These are phyloP conservation scores for Balakata baccata DNA, from an alignment of 345 rosid species.

Conservation along the genomic window DNA sequence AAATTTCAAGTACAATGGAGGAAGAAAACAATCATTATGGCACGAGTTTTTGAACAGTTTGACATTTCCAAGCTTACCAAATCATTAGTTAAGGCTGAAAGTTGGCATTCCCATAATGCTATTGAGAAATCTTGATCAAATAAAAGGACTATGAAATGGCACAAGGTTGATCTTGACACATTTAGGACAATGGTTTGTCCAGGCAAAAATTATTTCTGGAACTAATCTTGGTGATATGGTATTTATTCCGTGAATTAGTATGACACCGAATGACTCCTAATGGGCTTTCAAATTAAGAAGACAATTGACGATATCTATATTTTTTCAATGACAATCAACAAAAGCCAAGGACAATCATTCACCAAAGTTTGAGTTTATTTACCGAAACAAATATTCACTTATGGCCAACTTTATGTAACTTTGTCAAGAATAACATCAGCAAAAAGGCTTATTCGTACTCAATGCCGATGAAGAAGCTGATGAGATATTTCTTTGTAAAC, in stretches of 20 bases:
- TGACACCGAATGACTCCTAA: background rate
- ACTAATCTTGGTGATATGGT: background rate
- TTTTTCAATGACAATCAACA: background rate
- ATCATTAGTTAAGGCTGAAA: background rate
- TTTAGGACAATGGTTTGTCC: background rate
- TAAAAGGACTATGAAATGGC: background rate
- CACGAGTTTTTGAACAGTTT: background rate
- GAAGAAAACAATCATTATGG: too few species aligned
- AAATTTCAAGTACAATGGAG: background rate
- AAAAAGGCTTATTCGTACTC: background rate
- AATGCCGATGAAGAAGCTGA: background rate
- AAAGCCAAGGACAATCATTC: background rate
- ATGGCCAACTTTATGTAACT: background rate
- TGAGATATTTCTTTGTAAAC: too few species aligned
- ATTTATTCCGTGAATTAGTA: background rate
- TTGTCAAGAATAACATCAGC: background rate
- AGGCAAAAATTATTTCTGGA: background rate
- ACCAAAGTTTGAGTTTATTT: background rate
- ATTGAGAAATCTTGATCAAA: constrained; percentile 5
- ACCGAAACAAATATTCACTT: background rate
- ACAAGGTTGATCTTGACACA: background rate
- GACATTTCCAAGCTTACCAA: background rate
- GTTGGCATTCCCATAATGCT: constrained; percentile 5
- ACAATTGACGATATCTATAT: background rate
- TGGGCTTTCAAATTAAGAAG: background rate